Conservation (phyloP, 2,329 filamentous ascomycete genomes). For the Aspergillus floridensis region DNA sequence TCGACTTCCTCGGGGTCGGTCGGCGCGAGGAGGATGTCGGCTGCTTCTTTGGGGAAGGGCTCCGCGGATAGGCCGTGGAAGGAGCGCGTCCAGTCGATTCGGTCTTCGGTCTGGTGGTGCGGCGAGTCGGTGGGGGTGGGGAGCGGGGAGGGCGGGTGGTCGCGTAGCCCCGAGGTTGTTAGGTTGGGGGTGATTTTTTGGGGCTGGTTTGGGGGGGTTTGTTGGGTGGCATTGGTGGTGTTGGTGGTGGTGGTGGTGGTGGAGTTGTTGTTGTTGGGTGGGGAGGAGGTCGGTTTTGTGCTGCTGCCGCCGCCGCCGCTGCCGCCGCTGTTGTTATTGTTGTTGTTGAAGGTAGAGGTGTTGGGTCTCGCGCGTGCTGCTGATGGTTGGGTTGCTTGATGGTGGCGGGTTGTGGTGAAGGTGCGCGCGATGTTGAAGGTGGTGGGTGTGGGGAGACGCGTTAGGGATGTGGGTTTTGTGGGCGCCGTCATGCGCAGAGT, state of each 20-base stretch:
- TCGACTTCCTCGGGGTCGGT: conserved; percentile 76
- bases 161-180: conserved; percentile 36
- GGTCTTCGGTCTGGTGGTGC: conserved; percentile 31
- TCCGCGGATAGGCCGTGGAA: conserved; percentile 73
- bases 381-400: conserved; percentile 19
- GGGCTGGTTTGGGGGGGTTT: not conserved
- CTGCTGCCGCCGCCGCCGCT: not conserved
- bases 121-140: conserved; percentile 6
- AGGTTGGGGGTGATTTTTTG: not conserved
- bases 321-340: not conserved
- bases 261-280: not conserved
- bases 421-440: conserved; percentile 17
- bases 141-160: conserved; percentile 33
- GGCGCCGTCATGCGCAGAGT: conserved; percentile 1
- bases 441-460: conserved; percentile 15
- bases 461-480: conserved; percentile 17
- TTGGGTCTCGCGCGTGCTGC: conserved; percentile 22
- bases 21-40: conserved; percentile 65
- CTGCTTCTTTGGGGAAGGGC: conserved; percentile 69
- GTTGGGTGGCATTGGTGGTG: too few species aligned
- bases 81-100: conserved; percentile 78
- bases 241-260: too few species aligned
- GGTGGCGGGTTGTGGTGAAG: conserved; percentile 26
- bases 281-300: not conserved
- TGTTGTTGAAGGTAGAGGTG: conserved; percentile 21